Percentiles rank a stretch among this genome's conserved stretches.
Conservation (phyloP, 176 grass and related monocot genomes). For the Rhynchospora breviuscula region DNA sequence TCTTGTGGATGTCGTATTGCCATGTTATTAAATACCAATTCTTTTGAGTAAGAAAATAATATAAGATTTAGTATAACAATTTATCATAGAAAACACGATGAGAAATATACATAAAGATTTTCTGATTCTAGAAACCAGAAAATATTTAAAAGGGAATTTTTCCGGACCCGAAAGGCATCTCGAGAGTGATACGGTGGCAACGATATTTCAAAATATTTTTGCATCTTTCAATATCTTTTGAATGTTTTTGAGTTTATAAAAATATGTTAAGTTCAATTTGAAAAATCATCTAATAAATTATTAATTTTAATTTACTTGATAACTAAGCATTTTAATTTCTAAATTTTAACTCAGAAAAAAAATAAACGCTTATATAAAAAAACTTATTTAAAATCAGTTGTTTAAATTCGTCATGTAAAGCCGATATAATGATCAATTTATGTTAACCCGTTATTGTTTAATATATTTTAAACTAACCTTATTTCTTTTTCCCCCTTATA, state of each 20-base stretch:
- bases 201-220: neutral
- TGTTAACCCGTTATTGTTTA: too few relatives aligned
- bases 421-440: too few relatives aligned
- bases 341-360: too few relatives aligned
- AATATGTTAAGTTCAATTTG: too few relatives aligned
- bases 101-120: neutral
- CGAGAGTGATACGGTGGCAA: neutral
- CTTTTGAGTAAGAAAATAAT: neutral
- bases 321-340: too few relatives aligned
- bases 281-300: too few relatives aligned
- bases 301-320: too few relatives aligned
- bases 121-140: neutral
- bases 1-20: neutral
- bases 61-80: neutral
- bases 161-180: neutral
- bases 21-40: neutral
- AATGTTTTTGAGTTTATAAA: neutral
- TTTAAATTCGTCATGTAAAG: too few relatives aligned
- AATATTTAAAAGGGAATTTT: neutral
- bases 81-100: neutral
- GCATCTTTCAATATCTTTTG: neutral
- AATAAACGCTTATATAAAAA: too few relatives aligned
- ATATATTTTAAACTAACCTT: too few relatives aligned
- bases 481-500: too few relatives aligned
- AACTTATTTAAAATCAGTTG: too few relatives aligned